phyloP scores from a whole-genome alignment of 257 asterid species.

The Euphrasia confusa region DNA sequence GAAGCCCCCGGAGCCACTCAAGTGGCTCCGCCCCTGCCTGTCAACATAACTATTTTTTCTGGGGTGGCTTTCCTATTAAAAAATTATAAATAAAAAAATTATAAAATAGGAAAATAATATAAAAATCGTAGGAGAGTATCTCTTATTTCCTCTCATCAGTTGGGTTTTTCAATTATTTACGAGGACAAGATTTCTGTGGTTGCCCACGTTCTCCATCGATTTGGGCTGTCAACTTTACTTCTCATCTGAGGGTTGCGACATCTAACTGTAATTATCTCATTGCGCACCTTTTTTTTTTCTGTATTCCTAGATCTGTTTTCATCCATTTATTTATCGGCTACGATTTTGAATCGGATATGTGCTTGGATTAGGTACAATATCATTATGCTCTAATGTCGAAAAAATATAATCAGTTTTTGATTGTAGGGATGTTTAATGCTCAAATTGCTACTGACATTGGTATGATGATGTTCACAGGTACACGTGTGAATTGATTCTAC shows the following conservation, averaged over 20 bases:
- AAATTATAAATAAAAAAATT: too few species aligned
- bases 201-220: not conserved
- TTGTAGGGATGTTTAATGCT: not conserved
- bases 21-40: too few species aligned
- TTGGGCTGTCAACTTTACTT: not conserved
- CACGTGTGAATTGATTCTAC: conserved; percentile 16
- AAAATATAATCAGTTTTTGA: not conserved
- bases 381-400: not conserved
- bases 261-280: not conserved
- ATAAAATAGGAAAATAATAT: too few species aligned
- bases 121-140: not conserved
- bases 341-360: conserved; percentile 21
- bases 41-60: not conserved
- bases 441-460: too few species aligned
- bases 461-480: conserved; percentile 21
- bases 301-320: conserved; percentile 27
- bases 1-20: too few species aligned
- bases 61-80: too few species aligned
- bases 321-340: not conserved
- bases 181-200: not conserved
- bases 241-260: not conserved
- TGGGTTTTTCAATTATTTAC: not conserved
- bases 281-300: not conserved
- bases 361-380: not conserved
- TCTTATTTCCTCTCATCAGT: not conserved